phyloP scores from a whole-genome alignment of 306 rosid species.

The Rosa persica region DNA sequence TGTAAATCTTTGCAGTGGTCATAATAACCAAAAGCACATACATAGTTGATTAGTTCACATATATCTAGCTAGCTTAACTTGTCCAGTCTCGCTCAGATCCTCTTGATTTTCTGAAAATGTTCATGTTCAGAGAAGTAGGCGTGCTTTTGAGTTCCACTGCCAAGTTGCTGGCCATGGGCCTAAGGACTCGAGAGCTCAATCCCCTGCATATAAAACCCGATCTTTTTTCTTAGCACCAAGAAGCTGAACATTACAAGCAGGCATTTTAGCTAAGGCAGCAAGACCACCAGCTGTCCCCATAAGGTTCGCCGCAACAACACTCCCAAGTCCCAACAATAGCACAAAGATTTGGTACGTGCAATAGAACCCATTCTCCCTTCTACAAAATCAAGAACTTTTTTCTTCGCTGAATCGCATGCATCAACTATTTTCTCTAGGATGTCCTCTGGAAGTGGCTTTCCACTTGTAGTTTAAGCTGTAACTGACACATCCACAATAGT shows the following conservation, averaged over 20 bases:
- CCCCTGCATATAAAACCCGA: slow-evolving; percentile 54
- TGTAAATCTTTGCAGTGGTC: too few relatives aligned
- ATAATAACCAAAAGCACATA: too few relatives aligned
- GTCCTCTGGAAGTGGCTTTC: slow-evolving; percentile 95
- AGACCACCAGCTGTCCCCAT: slow-evolving; percentile 97
- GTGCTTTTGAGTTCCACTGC: too few relatives aligned
- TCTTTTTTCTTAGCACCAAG: slow-evolving; percentile 92
- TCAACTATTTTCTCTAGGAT: slow-evolving; percentile 70
- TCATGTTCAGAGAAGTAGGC: too few relatives aligned
- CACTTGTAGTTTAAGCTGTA: slow-evolving; percentile 95
- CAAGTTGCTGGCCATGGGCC: too few relatives aligned
- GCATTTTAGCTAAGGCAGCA: slow-evolving; percentile 80
- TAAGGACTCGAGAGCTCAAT: too few relatives aligned
- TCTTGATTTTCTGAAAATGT: too few relatives aligned
- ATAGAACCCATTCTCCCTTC: slow-evolving; percentile 97
- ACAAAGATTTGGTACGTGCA: slow-evolving; percentile 96
- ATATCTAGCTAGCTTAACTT: too few relatives aligned
- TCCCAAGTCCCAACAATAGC: slow-evolving; percentile 89
- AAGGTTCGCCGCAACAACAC: slow-evolving; percentile 96
- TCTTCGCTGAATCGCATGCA: slow-evolving; percentile 89
- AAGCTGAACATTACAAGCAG: slow-evolving; percentile 99
- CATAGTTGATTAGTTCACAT: too few relatives aligned
- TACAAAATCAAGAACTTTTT: slow-evolving; percentile 87
- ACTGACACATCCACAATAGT: slow-evolving; percentile 94
- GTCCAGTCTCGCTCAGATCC: too few relatives aligned